Conservation (phyloP, 1,139 yeast species). For the Kodamaea arcana region DNA sequence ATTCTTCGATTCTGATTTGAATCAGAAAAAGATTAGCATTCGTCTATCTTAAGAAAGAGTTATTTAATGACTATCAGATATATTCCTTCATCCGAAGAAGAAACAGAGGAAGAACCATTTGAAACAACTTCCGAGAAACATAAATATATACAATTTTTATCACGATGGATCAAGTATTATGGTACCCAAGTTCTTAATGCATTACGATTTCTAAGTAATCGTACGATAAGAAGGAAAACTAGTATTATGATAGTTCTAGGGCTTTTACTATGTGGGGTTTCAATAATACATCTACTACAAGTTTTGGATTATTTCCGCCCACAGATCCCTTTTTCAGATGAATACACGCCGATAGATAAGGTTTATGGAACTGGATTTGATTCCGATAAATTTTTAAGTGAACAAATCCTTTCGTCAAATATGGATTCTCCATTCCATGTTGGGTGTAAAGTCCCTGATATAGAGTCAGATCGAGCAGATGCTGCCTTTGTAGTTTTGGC, state of each 20-base stretch:
- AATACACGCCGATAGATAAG: neutral
- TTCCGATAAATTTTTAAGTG: slow-evolving; percentile 15
- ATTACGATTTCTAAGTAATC: neutral
- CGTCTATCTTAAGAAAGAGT: no score
- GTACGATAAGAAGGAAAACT: neutral
- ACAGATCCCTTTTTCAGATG: neutral
- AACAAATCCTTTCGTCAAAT: slow-evolving; percentile 23
- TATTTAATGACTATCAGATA: neutral
- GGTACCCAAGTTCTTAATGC: neutral
- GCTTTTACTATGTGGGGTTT: neutral
- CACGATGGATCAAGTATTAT: neutral
- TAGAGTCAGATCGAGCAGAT: slow-evolving; percentile 43
- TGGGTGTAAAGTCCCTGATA: slow-evolving; percentile 49
- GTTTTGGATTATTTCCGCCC: slow-evolving; percentile 3
- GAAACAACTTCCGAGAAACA: no score
- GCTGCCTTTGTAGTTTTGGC: slow-evolving; percentile 86
- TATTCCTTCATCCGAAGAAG: neutral
- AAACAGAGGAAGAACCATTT: neutral
- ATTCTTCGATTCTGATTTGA: no score
- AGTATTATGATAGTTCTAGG: neutral
- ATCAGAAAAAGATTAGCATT: no score
- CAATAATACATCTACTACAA: neutral
- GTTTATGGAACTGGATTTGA: neutral
- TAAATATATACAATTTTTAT: no score
- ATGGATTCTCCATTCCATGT: slow-evolving; percentile 43